Evolutionary conservation across 169 alveolate genomes (phyloP), one percentile per base, ranked within the genome.

Genomic region (Prorocentrum cordatum): DNA sequence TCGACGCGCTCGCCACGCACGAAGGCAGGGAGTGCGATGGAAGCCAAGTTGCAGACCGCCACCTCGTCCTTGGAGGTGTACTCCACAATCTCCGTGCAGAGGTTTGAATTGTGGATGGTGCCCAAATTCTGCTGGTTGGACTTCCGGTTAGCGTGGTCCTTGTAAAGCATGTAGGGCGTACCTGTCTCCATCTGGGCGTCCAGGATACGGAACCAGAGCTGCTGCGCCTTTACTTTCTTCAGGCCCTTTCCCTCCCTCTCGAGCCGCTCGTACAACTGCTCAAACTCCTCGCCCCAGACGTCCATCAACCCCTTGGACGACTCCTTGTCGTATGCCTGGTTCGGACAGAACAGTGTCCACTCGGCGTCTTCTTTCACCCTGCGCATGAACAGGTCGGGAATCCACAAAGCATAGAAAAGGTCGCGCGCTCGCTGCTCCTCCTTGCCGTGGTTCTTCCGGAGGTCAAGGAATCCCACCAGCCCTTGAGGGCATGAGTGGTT

Each of bases 11-110:
- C n/a, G 42, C 36, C 79, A 75, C 94, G 93, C 61, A 95, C 96
- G 82, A 91, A 95, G 92, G 91, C 94, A 32, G 96, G 95, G 45
- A 95, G 93, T 4, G 98, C 97, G 29, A 98, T 95, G 27, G 99
- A 97, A 14, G 99, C 99, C 77, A 98, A 92, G 93, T 98, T 98
- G 93, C 99, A 98, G 33, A 98, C 99, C 31, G 99, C 99, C 0
- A 98, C 96, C 93, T 98, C 99, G 83, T 98, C 98, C 1, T 96
- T 95, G 35, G 97, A 92, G 20, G 99, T 97, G 94, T 95, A 98
- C 94, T 98, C 99, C 61, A 97, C 95, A 68, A 98, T 96, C 90
- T 98, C 99, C 35, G 99, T 95, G 93, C 99, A 98, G 68, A 98
- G 88, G 92, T 98, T 98, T 61, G 98, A 95, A 59, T 98, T 95